Evolutionary conservation across 768 basidiomycete species (phyloP).

Genomic region (Serpula lacrymans): DNA sequence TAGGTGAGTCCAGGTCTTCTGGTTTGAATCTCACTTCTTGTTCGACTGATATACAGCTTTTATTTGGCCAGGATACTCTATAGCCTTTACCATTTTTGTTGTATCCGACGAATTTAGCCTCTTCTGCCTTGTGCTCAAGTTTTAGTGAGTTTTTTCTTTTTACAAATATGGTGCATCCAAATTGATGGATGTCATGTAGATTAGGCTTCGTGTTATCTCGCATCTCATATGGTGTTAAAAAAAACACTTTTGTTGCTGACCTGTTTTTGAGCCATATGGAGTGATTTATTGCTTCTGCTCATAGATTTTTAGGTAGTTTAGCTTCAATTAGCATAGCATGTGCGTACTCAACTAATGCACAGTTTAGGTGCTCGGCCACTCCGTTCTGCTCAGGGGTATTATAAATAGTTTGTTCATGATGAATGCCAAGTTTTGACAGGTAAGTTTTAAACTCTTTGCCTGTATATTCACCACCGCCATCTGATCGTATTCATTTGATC

Average conservation of each 20-base stretch:
- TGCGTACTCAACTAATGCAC: conserved; percentile 29
- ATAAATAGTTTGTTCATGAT: conserved; percentile 12
- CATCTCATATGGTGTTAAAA: conserved; percentile 22
- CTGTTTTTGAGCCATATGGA: conserved; percentile 19
- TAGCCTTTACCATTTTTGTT: too few relatives aligned
- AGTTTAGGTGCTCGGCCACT: conserved; percentile 36
- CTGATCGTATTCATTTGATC: conserved; percentile 11
- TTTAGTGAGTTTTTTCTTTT: too few relatives aligned
- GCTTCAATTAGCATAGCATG: conserved; percentile 28
- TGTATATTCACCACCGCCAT: conserved; percentile 23
- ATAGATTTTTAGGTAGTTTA: conserved; percentile 18
- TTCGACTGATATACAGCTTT: too few relatives aligned
- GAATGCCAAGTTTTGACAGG: conserved; percentile 15
- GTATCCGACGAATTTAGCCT: too few relatives aligned
- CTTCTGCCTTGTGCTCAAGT: too few relatives aligned
- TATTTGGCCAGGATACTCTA: too few relatives aligned
- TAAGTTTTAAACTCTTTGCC: conserved; percentile 14
- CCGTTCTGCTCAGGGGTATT: conserved; percentile 39
- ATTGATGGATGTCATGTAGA: conserved; percentile 13
- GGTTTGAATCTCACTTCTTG: too few relatives aligned
- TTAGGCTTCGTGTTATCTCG: conserved; percentile 21
- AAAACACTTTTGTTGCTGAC: conserved; percentile 12
- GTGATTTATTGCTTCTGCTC: conserved; percentile 20
- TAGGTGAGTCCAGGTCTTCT: too few relatives aligned
- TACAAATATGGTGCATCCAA: too few relatives aligned